Percentiles rank a stretch among this genome's conserved stretches.
Conservation (phyloP, 2,329 filamentous ascomycete species). For the Atkinsonella texensis region DNA sequence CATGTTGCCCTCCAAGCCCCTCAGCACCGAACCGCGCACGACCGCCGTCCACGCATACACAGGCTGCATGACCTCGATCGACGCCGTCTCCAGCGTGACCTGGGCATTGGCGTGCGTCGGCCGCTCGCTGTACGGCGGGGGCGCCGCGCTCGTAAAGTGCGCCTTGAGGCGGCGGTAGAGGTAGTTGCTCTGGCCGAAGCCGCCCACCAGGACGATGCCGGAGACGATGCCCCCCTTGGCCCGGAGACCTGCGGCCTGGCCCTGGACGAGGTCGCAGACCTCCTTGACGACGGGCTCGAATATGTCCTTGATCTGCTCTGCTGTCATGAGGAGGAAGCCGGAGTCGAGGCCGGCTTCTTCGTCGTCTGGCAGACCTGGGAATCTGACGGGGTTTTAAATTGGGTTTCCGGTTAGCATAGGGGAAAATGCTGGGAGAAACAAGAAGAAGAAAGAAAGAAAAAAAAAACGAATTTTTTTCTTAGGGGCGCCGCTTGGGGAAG, state of each 20-base stretch:
- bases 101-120: constrained; percentile 50
- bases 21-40: constrained; percentile 62
- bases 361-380: constrained; percentile 65
- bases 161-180: constrained; percentile 58
- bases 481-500: too few species aligned
- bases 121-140: constrained; percentile 53
- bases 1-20: constrained; percentile 67
- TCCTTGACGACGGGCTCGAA: constrained; percentile 65
- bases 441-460: too few species aligned
- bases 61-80: constrained; percentile 70
- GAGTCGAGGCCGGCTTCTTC: constrained; percentile 63
- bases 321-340: constrained; percentile 63
- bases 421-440: too few species aligned
- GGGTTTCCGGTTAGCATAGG: too few species aligned
- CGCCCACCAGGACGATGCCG: constrained; percentile 71
- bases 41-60: constrained; percentile 75
- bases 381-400: constrained; percentile 29
- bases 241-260: constrained; percentile 52
- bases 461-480: too few species aligned
- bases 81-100: constrained; percentile 36
- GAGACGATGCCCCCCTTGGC: constrained; percentile 50
- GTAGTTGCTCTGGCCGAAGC: constrained; percentile 70
- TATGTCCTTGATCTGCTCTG: constrained; percentile 57
- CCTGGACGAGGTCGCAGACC: constrained; percentile 55
- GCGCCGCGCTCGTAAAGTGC: constrained; percentile 50